These are phyloP conservation scores for Salix caprea DNA, from an alignment of 345 rosid genomes.

Conservation along the genomic window DNA sequence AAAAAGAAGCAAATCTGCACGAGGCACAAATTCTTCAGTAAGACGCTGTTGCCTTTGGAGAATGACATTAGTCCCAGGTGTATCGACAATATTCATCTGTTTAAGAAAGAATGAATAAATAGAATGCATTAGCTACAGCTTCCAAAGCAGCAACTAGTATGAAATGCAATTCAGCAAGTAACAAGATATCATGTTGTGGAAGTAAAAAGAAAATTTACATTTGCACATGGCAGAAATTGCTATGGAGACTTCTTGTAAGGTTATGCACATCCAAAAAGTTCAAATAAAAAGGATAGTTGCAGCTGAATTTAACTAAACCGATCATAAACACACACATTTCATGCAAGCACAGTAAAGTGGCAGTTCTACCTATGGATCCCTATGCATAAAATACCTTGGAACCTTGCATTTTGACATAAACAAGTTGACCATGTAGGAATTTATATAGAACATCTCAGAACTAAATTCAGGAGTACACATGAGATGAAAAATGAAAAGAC, in stretches of 20 bases:
- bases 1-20: slow-evolving; percentile 86
- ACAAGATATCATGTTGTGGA: not conserved
- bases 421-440: not conserved
- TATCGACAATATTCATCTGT: slow-evolving; percentile 89
- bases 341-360: not conserved
- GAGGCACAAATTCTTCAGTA: slow-evolving; percentile 95
- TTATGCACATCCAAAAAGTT: not conserved
- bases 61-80: slow-evolving; percentile 96
- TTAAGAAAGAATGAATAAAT: slow-evolving; percentile 7
- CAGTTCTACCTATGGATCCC: not conserved
- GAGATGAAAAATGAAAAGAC: slow-evolving; percentile 25
- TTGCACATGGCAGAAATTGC: not conserved
- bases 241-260: not conserved
- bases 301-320: not conserved
- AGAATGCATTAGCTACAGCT: slow-evolving; percentile 15
- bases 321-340: not conserved
- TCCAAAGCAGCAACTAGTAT: not conserved
- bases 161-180: not conserved
- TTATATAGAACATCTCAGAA: not conserved
- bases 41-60: slow-evolving; percentile 93
- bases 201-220: not conserved
- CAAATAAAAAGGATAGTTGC: not conserved
- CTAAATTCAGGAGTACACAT: not conserved
- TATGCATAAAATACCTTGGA: not conserved
- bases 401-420: not conserved